Conservation (phyloP, 2,329 filamentous ascomycete genomes). For the Calonectria pauciramosa region DNA sequence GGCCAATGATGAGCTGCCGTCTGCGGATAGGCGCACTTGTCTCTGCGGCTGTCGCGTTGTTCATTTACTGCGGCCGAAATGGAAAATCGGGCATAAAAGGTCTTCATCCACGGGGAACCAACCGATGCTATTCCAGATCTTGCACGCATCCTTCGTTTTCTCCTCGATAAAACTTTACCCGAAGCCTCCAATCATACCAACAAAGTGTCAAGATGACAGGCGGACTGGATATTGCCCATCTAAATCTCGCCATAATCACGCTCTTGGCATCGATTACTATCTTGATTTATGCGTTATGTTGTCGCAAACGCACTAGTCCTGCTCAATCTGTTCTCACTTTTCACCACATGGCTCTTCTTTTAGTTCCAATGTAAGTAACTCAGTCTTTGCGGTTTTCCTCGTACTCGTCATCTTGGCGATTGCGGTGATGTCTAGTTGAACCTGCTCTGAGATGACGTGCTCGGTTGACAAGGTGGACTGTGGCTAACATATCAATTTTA, state of each 20-base stretch:
- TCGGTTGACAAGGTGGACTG: neutral
- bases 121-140: neutral
- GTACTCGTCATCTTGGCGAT: neutral
- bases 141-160: neutral
- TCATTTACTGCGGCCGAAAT: neutral
- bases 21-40: neutral
- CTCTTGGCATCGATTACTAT: neutral
- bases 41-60: neutral
- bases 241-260: neutral
- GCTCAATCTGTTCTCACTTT: neutral
- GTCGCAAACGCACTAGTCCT: neutral
- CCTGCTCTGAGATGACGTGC: no score
- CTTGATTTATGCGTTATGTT: neutral
- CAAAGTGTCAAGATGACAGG: neutral
- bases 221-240: neutral
- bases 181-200: neutral
- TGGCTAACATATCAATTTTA: neutral
- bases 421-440: neutral
- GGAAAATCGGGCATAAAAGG: neutral
- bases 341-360: neutral
- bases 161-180: neutral
- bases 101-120: neutral
- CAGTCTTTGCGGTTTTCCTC: neutral
- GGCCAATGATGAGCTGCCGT: neutral
- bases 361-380: neutral